phyloP scores from a whole-genome alignment of 768 basidiomycete species.

The Hygrophoropsis aurantiaca region DNA sequence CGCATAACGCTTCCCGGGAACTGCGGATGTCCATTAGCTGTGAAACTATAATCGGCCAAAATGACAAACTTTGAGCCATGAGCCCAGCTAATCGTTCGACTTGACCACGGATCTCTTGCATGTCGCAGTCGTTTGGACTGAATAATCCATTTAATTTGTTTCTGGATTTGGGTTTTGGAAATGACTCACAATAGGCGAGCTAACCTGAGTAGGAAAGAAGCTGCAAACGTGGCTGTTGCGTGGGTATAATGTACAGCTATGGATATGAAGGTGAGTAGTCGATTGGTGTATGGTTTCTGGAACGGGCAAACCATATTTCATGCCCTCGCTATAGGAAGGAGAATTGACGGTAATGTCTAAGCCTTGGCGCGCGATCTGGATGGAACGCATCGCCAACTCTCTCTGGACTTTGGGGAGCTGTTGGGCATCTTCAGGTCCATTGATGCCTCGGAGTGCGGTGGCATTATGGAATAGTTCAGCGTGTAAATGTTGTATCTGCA shows the following conservation, averaged over 20 bases:
- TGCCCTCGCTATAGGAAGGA: conserved; percentile 82
- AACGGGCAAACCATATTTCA: conserved; percentile 82
- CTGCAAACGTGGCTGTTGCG: conserved; percentile 91
- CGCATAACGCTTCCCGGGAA: conserved; percentile 92
- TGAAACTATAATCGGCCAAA: conserved; percentile 2
- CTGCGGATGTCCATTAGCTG: conserved; percentile 36
- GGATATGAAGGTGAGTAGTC: conserved; percentile 4
- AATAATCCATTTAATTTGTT: not conserved
- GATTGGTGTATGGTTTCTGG: not conserved
- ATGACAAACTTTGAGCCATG: conserved; percentile 71
- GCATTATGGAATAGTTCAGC: conserved; percentile 86
- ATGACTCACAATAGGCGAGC: conserved; percentile 81
- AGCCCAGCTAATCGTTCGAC: conserved; percentile 77
- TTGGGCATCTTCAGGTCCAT: conserved; percentile 82
- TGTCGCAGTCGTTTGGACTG: conserved; percentile 83
- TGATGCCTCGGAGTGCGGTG: conserved; percentile 78
- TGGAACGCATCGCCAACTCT: conserved; percentile 78
- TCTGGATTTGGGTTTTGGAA: not conserved
- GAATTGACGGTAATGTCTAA: conserved; percentile 85
- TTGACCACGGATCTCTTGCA: conserved; percentile 67
- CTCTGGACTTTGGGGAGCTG: conserved; percentile 79
- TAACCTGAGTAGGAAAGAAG: conserved; percentile 84
- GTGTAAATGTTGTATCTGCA: conserved; percentile 85
- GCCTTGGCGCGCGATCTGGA: conserved; percentile 76
- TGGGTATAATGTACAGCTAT: conserved; percentile 89